phyloP scores from a whole-genome alignment of 345 rosid genomes.

The Boechera retrofracta region DNA sequence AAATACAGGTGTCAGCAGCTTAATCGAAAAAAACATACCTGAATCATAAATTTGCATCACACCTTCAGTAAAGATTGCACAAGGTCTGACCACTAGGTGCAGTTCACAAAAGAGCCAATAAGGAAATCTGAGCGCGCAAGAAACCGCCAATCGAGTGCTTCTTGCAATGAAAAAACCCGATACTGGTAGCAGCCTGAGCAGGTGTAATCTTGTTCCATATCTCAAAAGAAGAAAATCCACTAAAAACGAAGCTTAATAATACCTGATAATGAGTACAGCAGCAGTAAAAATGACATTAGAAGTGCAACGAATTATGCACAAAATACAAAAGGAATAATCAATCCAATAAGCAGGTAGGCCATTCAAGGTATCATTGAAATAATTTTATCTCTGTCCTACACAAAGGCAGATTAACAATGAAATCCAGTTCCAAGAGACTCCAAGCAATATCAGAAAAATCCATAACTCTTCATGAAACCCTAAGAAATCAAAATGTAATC shows the following conservation, averaged over 20 bases:
- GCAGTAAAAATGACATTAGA: neutral
- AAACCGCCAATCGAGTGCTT: constrained; percentile 93
- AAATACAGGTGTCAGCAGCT: constrained; percentile 16
- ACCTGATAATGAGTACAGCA: constrained; percentile 53
- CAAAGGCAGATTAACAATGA: neutral
- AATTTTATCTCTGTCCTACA: neutral
- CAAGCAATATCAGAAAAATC: neutral
- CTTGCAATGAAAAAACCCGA: constrained; percentile 72
- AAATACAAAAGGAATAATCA: neutral
- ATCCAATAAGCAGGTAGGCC: neutral
- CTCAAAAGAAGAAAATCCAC: constrained; percentile 52
- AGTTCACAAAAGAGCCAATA: constrained; percentile 81
- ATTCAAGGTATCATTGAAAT: neutral
- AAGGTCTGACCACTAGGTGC: constrained; percentile 71
- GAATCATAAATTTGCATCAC: constrained; percentile 67
- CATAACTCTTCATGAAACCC: neutral
- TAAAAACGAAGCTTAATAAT: constrained; percentile 55
- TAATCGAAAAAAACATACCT: constrained; percentile 63
- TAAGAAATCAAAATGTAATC: constrained; percentile 8
- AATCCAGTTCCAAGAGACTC: constrained; percentile 3
- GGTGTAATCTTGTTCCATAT: constrained; percentile 71
- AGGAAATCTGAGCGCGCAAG: constrained; percentile 69
- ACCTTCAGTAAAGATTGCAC: constrained; percentile 54
- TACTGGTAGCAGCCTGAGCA: constrained; percentile 66
- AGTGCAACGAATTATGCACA: neutral